phyloP scores from a whole-genome alignment of 371 early-diverging fungal species.

The Umbelopsis sp. region DNA sequence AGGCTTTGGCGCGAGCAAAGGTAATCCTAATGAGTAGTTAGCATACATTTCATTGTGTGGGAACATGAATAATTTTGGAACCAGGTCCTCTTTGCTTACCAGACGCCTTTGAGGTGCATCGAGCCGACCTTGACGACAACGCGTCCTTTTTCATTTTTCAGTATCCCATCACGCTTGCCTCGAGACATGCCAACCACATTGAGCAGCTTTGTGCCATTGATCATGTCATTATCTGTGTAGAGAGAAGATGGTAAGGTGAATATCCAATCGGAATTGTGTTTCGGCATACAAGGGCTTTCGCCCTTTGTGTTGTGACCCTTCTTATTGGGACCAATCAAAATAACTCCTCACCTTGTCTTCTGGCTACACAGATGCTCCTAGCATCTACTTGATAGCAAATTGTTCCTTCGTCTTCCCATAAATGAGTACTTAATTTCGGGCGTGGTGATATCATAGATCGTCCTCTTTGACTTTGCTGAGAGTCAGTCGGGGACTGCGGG shows the following conservation, averaged over 20 bases:
- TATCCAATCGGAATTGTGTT: too few relatives aligned
- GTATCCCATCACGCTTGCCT: slow-evolving; percentile 84
- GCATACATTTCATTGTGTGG: too few relatives aligned
- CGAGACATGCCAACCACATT: slow-evolving; percentile 89
- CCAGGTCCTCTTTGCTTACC: slow-evolving; percentile 47
- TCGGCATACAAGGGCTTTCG: too few relatives aligned
- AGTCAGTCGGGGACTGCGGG: background rate
- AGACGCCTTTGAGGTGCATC: slow-evolving; percentile 88
- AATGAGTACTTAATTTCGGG: slow-evolving; percentile 65
- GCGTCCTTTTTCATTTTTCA: slow-evolving; percentile 84
- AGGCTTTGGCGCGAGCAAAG: slow-evolving; percentile 65
- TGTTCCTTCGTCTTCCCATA: slow-evolving; percentile 81
- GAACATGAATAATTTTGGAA: too few relatives aligned
- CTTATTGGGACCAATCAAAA: background rate
- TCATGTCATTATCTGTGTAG: slow-evolving; percentile 73
- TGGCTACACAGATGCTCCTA: slow-evolving; percentile 68
- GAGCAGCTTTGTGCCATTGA: slow-evolving; percentile 84
- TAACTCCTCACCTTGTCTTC: slow-evolving; percentile 60
- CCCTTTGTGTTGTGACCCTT: too few relatives aligned
- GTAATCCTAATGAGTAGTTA: slow-evolving; percentile 48
- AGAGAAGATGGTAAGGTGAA: background rate
- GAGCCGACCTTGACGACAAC: slow-evolving; percentile 87
- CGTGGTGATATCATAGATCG: slow-evolving; percentile 29
- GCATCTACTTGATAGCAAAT: slow-evolving; percentile 77
- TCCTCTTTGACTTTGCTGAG: background rate